Evolutionary conservation across 352 stramenopile genomes (phyloP), one percentile per base, ranked within the genome.

Genomic region (Phytophthora aleatoria): DNA sequence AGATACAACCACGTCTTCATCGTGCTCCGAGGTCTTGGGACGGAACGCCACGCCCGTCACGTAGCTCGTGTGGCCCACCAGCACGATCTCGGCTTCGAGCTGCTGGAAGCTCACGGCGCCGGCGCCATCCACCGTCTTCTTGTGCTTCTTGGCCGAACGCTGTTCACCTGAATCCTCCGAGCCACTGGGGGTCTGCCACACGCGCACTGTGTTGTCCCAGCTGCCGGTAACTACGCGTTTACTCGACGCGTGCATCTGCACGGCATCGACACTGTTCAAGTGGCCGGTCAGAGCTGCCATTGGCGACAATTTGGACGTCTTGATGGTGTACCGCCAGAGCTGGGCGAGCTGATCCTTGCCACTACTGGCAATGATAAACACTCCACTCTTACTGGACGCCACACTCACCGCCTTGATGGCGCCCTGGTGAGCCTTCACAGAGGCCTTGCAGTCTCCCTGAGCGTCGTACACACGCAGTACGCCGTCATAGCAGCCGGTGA

Each of bases 401-500:
- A 73, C 42, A 47, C 69, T 76, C 27, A 94, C 81, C 8, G 76
- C 66, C 62, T 95, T 95, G 50, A 94, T 84, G 1, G 84, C 84
- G 20, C 81, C 85, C 10, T 92, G 76, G 62, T 95, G 87, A 15
- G 85, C 87, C 72, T 92, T 94, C 43, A 90, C 67, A 10, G 80
- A 79, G 26, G 81, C 75, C 48, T 86, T 67, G 47, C 65, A 79
- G 36, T 89, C 79, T 62, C 67, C 73, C 26, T 74, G 62, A 2
- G 58, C 55, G 64, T 92, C 77, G 67, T 94, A 94, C 38, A 96
- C 81, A 49, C 89, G 84, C 52, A 97, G 62, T 33, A 91, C 73
- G 28, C 88, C 89, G 51, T 96, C 90, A 68, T 96, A 97, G 74
- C 88, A 95, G 35, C 87, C 86, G 6, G 87, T 95, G 51, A 87